Evolutionary conservation across 495 filamentous ascomycete genomes (phyloP), one percentile per base, ranked within the genome.

Genomic region (Annulohypoxylon nitens): DNA sequence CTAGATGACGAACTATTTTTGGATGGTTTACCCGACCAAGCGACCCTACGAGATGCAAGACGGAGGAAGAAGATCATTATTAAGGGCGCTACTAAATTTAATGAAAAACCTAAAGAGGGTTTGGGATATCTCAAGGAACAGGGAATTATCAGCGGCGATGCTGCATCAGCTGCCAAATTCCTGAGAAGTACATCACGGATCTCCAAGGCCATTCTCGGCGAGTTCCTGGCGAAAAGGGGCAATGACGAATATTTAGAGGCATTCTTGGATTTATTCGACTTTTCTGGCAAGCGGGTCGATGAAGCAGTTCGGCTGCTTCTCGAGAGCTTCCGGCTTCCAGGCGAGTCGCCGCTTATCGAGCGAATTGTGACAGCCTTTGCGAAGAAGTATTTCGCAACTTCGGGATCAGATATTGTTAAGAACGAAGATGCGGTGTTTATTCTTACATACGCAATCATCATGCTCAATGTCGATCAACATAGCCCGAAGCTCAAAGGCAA

Each of bases 361-460:
- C 87, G 95, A 70, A 97, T 99, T 73, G 88, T 98, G 12, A 93
- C 88, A 2, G 88, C 87, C 30, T 98, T 99, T 80, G 86, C 92
- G 26, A 92, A 94, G 69, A 93, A 94, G 75, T 99, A 97, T 79
- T 94, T 90, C 78, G 82, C 88, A n/a, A 89, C 88, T 70, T 87
- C 85, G 2, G 85, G 88, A 11, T 92, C 93, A 0, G 87, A 92
- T 61, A 90, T 88, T n/a, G 88, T 99, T 67, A 91, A 90, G 2
- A 90, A 96, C 77, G 92, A 94, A 69, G 97, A 98, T 79, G 90
- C 93, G n/a, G 87, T 95, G 25, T 98, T 91, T 76, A 86, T 98
- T 41, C 85, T 99, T 50, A 95, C 93, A 0, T 99, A 98, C 78
- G 96, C 93, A 16, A 97, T 98, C 74, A 97, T 99, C 79, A 93